These are phyloP conservation scores for Eucalyptus fibrosa DNA, from an alignment of 345 rosid species.

Conservation along the genomic window DNA sequence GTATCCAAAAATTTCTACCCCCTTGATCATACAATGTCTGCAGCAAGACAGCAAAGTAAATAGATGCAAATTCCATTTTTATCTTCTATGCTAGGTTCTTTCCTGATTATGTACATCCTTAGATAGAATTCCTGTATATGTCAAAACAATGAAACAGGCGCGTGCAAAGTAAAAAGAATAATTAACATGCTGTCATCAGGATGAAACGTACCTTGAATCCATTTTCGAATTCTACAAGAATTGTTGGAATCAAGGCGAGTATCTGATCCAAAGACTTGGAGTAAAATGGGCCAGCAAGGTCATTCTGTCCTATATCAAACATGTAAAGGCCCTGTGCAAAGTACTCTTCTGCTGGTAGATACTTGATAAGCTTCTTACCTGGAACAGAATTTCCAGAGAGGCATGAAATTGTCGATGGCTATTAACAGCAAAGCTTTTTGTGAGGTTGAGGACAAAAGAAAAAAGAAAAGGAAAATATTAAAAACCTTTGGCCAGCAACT, in stretches of 20 bases:
- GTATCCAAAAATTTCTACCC: constrained; percentile 86
- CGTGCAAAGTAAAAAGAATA: not conserved
- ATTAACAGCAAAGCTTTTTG: not conserved
- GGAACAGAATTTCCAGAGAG: not conserved
- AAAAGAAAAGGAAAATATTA: not conserved
- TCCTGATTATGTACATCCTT: not conserved
- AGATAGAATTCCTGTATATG: not conserved
- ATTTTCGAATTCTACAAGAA: constrained; percentile 57
- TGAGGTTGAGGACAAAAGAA: not conserved
- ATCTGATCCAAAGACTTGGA: constrained; percentile 81
- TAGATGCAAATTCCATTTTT: not conserved
- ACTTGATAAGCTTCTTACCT: constrained; percentile 47
- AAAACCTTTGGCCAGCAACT: constrained; percentile 45
- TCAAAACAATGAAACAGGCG: not conserved
- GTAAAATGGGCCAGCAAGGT: constrained; percentile 91
- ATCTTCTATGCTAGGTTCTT: not conserved
- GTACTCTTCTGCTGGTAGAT: constrained; percentile 55
- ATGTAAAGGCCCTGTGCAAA: constrained; percentile 64
- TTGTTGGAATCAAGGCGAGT: constrained; percentile 59
- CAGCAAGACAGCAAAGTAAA: not conserved
- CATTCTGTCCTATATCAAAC: constrained; percentile 96
- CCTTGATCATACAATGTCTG: constrained; percentile 79
- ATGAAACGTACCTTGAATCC: constrained; percentile 45
- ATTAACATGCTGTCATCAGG: not conserved
- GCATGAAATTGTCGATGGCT: not conserved